A percentile compares a stretch with the other conserved stretches of the same genome.
phyloP scores from a whole-genome alignment of 192 early-diverging fungal species.

The Cetraspora pellucida region DNA sequence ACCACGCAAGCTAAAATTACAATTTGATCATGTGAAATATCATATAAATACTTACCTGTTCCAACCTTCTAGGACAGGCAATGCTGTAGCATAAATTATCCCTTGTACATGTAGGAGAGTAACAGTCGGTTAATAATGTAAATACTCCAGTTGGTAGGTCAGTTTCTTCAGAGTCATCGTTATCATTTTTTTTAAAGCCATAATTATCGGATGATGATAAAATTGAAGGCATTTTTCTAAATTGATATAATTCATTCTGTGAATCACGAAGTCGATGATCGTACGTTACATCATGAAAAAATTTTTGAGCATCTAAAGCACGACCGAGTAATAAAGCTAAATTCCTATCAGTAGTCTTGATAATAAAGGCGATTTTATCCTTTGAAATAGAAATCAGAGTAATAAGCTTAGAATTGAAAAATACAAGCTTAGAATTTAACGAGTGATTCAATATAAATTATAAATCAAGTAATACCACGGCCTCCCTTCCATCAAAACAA shows the following conservation, averaged over 20 bases:
- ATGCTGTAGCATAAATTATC: slow-evolving; percentile 88
- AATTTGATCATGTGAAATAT: neutral
- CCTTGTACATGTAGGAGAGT: slow-evolving; percentile 86
- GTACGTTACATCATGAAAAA: slow-evolving; percentile 92
- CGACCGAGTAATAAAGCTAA: slow-evolving; percentile 85
- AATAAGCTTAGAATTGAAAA: slow-evolving; percentile 12
- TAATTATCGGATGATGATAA: slow-evolving; percentile 23
- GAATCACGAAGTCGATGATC: slow-evolving; percentile 87
- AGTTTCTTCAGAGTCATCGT: slow-evolving; percentile 37
- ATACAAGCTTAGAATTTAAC: slow-evolving; percentile 1
- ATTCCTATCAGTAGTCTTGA: slow-evolving; percentile 84
- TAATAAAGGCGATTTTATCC: slow-evolving; percentile 78
- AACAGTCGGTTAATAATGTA: slow-evolving; percentile 88
- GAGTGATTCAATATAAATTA: neutral
- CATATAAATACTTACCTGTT: slow-evolving; percentile 52
- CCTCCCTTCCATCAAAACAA: slow-evolving; percentile 86
- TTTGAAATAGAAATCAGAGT: slow-evolving; percentile 37
- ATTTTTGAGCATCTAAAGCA: slow-evolving; percentile 84
- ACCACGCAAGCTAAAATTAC: neutral
- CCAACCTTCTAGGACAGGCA: slow-evolving; percentile 78
- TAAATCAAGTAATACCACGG: slow-evolving; percentile 64
- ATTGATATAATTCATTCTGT: slow-evolving; percentile 79
- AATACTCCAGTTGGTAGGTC: slow-evolving; percentile 82
- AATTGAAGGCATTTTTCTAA: slow-evolving; percentile 53
- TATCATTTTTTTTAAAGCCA: slow-evolving; percentile 16